phyloP scores from a whole-genome alignment of 164 flowering plant species.

The Akebia trifoliata region DNA sequence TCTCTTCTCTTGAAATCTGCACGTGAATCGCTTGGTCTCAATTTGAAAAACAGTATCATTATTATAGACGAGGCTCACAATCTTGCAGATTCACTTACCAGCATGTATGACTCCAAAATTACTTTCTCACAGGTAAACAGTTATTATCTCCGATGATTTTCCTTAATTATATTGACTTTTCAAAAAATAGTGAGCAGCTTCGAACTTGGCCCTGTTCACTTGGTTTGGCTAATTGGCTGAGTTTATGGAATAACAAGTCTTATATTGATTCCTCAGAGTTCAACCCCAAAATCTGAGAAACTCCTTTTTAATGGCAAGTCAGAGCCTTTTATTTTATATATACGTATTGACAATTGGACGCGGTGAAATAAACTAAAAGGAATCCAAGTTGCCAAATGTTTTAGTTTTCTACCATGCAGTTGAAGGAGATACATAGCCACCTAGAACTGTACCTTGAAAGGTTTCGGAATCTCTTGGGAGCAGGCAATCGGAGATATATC shows the following conservation, averaged over 20 bases:
- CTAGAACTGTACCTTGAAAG: conserved; percentile 56
- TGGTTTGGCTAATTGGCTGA: no score
- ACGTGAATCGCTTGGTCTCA: conserved; percentile 85
- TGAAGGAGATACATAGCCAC: conserved; percentile 54
- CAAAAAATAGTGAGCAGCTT: conserved; percentile 1
- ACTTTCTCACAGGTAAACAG: conserved; percentile 65
- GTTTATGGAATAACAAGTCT: no score
- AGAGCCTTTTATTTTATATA: not conserved
- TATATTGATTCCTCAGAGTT: no score
- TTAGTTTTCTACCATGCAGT: conserved; percentile 35
- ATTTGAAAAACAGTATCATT: conserved; percentile 67
- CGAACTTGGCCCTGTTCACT: not conserved
- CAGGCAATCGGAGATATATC: conserved; percentile 87
- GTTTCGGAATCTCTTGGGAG: conserved; percentile 70
- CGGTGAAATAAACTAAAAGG: not conserved
- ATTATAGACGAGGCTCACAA: conserved; percentile 98
- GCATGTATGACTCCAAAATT: conserved; percentile 84
- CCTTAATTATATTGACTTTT: not conserved
- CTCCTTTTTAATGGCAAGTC: no score
- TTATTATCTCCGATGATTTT: not conserved
- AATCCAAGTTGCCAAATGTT: not conserved
- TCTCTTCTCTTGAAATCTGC: conserved; percentile 91
- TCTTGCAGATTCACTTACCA: conserved; percentile 89
- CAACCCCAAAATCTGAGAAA: no score
- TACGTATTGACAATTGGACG: not conserved